Evolutionary conservation across 345 rosid species (phyloP), one percentile per base, ranked within the genome.

Genomic region (Pistacia integerrima): DNA sequence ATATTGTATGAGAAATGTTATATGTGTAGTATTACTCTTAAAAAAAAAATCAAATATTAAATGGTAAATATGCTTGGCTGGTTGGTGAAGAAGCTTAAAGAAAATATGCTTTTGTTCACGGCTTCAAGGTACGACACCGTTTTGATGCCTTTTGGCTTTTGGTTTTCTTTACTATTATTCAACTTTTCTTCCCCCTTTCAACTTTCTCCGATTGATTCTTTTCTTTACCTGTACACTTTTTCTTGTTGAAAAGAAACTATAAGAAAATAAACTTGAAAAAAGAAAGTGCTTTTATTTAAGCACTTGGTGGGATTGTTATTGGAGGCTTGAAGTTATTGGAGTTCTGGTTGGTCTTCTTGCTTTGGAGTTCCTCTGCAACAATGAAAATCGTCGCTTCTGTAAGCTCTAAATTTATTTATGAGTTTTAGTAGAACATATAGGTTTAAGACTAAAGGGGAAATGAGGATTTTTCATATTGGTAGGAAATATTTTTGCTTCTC

Each of bases 331-430:
- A 48, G 58, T 63, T 51, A 66, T 44, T 4, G 58, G n/a, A 9
- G 11, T 10, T 36, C 64, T 30, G 54, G 59, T 62, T 61, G 67
- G 48, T 20, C 35, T 64, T 57, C 76, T 62, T 46, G 17, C 69
- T 5, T 58, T 14, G 33, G 57, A 3, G 41, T 60, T 61, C 74
- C 64, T 22, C 74, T 60, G 66, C 52, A 74, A 75, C 65, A 18
- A 87, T 87, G 87, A 87, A 83, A 84, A 10, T 77, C 63, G 60
- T 78, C 64, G 70, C 52, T 51, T 80, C 36, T 72, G 88, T 87
- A 82, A 83, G 85, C 55, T 70, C 77, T 41, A 22, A 74, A 67
- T 25, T 20, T 36, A 36, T 76, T n/a, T 13, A 0, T 28, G 0
- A 5, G 10, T 52, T 46, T 48, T 4, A 8, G 30, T 44, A 54